Evolutionary conservation across 2,329 filamentous ascomycete genomes (phyloP), one percentile per base, ranked within the genome.

Genomic region (Fusarium cyanostomum): DNA sequence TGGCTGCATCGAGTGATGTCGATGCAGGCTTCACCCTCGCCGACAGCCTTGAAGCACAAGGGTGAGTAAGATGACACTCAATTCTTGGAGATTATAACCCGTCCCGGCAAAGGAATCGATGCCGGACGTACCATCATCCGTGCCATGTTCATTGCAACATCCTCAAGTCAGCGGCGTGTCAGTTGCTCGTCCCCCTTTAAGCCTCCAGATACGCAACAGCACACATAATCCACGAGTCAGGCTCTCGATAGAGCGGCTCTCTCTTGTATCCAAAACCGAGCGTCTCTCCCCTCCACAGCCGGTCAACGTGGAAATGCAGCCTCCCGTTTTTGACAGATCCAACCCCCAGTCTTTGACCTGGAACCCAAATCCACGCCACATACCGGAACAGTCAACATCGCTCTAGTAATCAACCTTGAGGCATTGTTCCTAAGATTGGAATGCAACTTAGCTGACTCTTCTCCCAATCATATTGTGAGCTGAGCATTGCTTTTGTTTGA

Each of bases 301-400:
- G 33, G 28, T 24, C 34, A 37, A 38, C 37, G 44, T 56, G 43
- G 31, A 54, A 33, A 49, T 64, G 61, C 51, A 59, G 54, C 34
- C 31, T 34, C 27, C 42, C 50, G 27, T 55, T 63, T 67, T 50
- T 39, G 56, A 64, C 50, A 54, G 43, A 56, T 58, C 44, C 52
- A 28, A 27, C 37, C 37, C 37, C 37, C 44, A 24, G 52, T 43
- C 48, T 57, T 62, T 26, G 45, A 45, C 37, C 34, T 26, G 37
- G 48, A 60, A 65, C 48, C 52, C 50, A 70, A 60, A 70, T 61
- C 50, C 60, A 66, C 56, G 67, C 68, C 66, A 69, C 66, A 66
- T 64, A 55, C 64, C 55, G 45, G 50, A 15, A 38, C 50, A 59
- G 35, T 55, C 54, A 66, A 64, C 60, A 50, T 33, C 52, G 50